Conservation (phyloP, 257 asterid species). For the Nicotiana tomentosiformis region DNA sequence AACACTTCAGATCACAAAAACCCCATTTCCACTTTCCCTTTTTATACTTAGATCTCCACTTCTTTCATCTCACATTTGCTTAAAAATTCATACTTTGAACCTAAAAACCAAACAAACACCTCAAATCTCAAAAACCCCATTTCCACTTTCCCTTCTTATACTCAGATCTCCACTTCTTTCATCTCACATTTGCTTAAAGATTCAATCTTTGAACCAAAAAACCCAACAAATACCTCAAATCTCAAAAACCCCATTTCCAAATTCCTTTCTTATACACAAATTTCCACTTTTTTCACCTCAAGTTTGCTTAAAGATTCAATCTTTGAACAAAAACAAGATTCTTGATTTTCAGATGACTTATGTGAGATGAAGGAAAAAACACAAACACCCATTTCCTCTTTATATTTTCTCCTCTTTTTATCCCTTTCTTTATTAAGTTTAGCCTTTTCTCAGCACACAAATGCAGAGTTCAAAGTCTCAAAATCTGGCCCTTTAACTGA, state of each 20-base stretch:
- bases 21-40: slow-evolving; percentile 10
- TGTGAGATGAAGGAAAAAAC: slow-evolving; percentile 67
- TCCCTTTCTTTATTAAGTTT: slow-evolving; percentile 16
- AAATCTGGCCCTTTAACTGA: slow-evolving; percentile 53
- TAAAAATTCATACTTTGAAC: no score
- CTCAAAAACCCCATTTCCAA: slow-evolving; percentile 7
- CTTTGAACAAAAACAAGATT: neutral
- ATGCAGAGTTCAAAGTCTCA: slow-evolving; percentile 15
- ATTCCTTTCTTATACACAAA: neutral
- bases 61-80: slow-evolving; percentile 10
- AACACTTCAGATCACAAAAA: neutral
- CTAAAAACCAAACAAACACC: neutral
- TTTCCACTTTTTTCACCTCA: neutral
- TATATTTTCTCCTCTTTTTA: slow-evolving; percentile 10
- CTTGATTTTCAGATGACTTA: slow-evolving; percentile 55
- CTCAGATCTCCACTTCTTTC: neutral
- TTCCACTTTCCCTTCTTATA: neutral
- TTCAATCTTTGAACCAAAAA: neutral
- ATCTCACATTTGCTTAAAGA: slow-evolving; percentile 14
- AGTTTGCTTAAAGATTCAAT: slow-evolving; percentile 8
- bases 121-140: slow-evolving; percentile 9
- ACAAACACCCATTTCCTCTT: slow-evolving; percentile 15
- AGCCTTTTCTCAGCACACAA: slow-evolving; percentile 9
- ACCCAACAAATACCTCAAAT: neutral
- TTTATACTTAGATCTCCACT: neutral